A percentile compares a stretch with the other conserved stretches of the same genome.
phyloP scores from a whole-genome alignment of 1,284 basidiomycete genomes.

The Irpex sp. region DNA sequence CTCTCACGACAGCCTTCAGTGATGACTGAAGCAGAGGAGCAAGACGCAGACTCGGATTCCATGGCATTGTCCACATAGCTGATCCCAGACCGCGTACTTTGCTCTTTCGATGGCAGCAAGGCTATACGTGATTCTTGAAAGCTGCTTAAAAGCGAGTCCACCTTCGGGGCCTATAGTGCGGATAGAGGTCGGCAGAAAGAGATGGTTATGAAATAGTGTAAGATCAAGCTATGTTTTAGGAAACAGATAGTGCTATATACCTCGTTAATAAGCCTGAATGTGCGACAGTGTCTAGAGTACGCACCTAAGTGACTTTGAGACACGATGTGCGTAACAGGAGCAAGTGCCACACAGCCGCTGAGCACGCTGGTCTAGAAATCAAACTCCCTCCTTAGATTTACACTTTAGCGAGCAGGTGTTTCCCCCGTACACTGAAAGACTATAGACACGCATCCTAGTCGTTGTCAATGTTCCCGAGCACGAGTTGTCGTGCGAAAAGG shows the following conservation, averaged over 20 bases:
- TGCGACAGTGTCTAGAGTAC: not conserved
- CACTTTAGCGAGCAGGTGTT: not conserved
- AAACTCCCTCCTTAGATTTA: too few species aligned
- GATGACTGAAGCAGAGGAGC: too few species aligned
- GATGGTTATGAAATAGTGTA: not conserved
- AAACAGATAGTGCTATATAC: too few species aligned
- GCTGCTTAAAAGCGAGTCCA: not conserved
- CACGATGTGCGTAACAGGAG: not conserved
- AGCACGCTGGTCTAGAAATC: not conserved
- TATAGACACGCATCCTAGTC: not conserved
- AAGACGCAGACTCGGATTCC: too few species aligned
- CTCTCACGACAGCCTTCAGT: too few species aligned
- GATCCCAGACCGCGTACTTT: too few species aligned
- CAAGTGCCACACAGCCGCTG: not conserved
- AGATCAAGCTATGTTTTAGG: not conserved
- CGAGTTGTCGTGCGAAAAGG: not conserved
- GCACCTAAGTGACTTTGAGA: not conserved
- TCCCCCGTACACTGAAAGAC: not conserved
- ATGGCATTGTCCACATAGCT: too few species aligned
- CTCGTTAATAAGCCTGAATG: too few species aligned
- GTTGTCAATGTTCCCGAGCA: not conserved
- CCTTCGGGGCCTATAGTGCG: not conserved
- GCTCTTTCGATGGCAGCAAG: too few species aligned
- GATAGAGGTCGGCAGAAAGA: not conserved
- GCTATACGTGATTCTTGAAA: too few species aligned